A percentile compares a stretch with the other conserved stretches of the same genome.
Conservation (phyloP, 2,329 filamentous ascomycete species). For the Domatiomyces catenatus region DNA sequence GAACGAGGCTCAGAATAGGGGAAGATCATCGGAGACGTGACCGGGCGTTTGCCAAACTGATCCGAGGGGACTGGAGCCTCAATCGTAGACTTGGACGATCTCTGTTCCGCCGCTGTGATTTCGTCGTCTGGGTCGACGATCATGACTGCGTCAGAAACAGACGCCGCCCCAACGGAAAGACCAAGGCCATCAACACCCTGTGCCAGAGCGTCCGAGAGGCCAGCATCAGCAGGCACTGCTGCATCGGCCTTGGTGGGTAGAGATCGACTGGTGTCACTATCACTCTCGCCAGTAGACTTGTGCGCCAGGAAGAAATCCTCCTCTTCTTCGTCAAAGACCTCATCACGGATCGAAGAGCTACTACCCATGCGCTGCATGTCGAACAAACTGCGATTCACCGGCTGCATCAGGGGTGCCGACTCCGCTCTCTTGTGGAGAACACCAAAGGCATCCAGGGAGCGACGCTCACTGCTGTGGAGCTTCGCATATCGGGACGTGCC, state of each 20-base stretch:
- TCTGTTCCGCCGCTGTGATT: slow-evolving; percentile 5
- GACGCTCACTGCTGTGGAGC: slow-evolving; percentile 37
- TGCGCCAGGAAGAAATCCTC: slow-evolving; percentile 33
- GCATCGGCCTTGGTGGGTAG: slow-evolving; percentile 2
- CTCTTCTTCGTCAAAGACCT: slow-evolving; percentile 37
- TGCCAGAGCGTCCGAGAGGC: not conserved
- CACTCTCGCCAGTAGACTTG: slow-evolving; percentile 11
- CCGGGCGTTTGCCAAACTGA: slow-evolving; percentile 25
- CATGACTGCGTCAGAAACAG: slow-evolving; percentile 10
- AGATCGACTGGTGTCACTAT: slow-evolving; percentile 6
- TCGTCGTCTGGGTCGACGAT: slow-evolving; percentile 16
- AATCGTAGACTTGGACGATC: slow-evolving; percentile 18
- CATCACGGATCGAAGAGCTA: slow-evolving; percentile 26
- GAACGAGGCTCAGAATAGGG: slow-evolving; percentile 25
- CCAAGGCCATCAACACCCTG: slow-evolving; percentile 9
- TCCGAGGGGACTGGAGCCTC: slow-evolving; percentile 11
- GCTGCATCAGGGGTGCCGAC: slow-evolving; percentile 35
- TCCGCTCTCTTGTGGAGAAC: slow-evolving; percentile 31
- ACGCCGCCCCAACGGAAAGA: slow-evolving; percentile 6
- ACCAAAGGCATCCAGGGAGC: slow-evolving; percentile 22
- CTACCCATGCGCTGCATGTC: slow-evolving; percentile 25
- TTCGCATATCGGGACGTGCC: slow-evolving; percentile 25
- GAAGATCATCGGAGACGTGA: slow-evolving; percentile 29
- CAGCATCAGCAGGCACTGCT: not conserved
- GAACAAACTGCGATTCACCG: slow-evolving; percentile 30